Conservation (phyloP, 331 rosid species). For the Malus hybrid region DNA sequence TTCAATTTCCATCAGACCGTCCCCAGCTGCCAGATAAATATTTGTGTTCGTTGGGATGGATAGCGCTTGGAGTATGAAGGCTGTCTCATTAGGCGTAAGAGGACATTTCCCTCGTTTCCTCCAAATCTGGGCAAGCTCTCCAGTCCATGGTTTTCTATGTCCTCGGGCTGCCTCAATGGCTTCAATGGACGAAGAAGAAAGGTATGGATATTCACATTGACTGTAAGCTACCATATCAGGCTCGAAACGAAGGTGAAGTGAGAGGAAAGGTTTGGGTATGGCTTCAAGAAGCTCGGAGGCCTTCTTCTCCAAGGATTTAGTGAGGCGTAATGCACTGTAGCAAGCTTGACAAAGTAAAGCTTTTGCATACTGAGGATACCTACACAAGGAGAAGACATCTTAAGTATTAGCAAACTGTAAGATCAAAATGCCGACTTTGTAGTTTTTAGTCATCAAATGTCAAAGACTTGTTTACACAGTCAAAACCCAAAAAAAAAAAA, state of each 20-base stretch:
- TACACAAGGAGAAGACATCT: slow-evolving; percentile 7
- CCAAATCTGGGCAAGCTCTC: slow-evolving; percentile 67
- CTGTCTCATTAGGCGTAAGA: slow-evolving; percentile 78
- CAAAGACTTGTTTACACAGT: neutral
- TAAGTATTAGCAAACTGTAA: neutral
- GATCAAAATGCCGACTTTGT: neutral
- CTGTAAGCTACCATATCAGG: slow-evolving; percentile 97
- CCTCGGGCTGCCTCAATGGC: slow-evolving; percentile 57
- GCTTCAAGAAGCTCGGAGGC: slow-evolving; percentile 80
- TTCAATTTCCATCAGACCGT: slow-evolving; percentile 81
- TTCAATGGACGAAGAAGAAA: slow-evolving; percentile 48
- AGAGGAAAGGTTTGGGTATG: slow-evolving; percentile 82
- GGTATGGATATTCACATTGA: slow-evolving; percentile 67
- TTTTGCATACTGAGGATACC: slow-evolving; percentile 81
- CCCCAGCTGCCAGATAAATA: slow-evolving; percentile 89
- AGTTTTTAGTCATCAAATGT: neutral
- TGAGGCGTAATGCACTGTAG: slow-evolving; percentile 74
- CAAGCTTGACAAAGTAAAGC: slow-evolving; percentile 91
- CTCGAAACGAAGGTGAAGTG: slow-evolving; percentile 88
- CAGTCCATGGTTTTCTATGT: slow-evolving; percentile 89
- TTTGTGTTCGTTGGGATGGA: slow-evolving; percentile 57
- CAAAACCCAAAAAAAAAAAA: neutral
- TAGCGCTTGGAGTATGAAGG: slow-evolving; percentile 58
- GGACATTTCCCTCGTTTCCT: slow-evolving; percentile 87
- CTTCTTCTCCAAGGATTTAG: slow-evolving; percentile 63